phyloP scores from a whole-genome alignment of 176 grass and related monocot genomes.

The Ensete ventricosum region DNA sequence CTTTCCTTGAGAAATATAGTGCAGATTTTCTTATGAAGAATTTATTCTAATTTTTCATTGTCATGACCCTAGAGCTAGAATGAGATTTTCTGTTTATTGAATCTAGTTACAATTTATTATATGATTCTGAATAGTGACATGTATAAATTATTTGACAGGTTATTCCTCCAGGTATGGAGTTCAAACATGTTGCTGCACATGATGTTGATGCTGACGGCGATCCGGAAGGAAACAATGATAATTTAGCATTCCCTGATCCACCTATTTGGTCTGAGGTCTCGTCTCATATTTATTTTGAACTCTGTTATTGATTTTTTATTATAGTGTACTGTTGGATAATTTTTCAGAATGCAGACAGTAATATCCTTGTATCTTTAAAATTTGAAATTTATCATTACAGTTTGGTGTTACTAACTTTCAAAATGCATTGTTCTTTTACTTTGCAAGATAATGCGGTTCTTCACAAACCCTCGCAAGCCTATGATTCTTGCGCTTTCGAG shows the following conservation, averaged over 20 bases:
- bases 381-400: conserved; percentile 2
- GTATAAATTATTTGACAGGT: conserved; percentile 25
- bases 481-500: conserved; percentile 77
- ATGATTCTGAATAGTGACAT: neutral
- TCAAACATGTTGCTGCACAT: conserved; percentile 50
- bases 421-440: conserved; percentile 1
- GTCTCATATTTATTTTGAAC: conserved; percentile 20
- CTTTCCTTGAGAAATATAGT: conserved; percentile 6
- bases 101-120: neutral
- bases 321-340: neutral
- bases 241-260: conserved; percentile 33
- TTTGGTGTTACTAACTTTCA: conserved; percentile 7
- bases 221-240: conserved; percentile 38
- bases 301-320: conserved; percentile 1
- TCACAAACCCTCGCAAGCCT: conserved; percentile 71
- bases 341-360: neutral
- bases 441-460: conserved; percentile 76
- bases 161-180: conserved; percentile 87
- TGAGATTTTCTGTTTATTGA: neutral
- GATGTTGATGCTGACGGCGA: conserved; percentile 61
- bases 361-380: neutral
- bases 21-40: too few relatives aligned
- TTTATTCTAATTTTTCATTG: too few relatives aligned
- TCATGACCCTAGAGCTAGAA: too few relatives aligned
- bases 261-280: conserved; percentile 61